Evolutionary conservation across 306 rosid species (phyloP).

Genomic region (Oemleria cerasiformis): DNA sequence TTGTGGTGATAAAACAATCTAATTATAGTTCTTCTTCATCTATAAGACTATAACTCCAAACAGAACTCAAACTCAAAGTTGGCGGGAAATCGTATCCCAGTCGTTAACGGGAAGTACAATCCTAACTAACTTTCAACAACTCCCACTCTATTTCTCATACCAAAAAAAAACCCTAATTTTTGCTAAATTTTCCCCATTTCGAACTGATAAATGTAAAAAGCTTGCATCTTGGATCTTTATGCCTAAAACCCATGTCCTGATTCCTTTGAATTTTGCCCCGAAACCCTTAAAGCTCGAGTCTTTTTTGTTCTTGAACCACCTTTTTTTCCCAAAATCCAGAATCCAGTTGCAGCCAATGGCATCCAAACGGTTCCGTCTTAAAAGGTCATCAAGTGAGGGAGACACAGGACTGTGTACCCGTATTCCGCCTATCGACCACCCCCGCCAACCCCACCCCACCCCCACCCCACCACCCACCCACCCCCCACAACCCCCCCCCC

Average conservation of each 20-base stretch:
- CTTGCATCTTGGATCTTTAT: background rate
- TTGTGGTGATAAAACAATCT: too few relatives aligned
- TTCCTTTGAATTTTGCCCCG: background rate
- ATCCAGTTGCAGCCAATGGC: conserved; percentile 6
- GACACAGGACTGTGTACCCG: background rate
- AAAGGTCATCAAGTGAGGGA: conserved; percentile 13
- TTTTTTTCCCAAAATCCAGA: background rate
- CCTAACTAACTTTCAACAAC: too few relatives aligned
- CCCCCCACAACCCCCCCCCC: too few relatives aligned
- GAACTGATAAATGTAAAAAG: background rate
- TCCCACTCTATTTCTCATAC: background rate
- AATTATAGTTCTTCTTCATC: too few relatives aligned
- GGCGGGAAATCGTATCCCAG: too few relatives aligned
- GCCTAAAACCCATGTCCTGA: background rate
- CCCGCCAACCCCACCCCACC: too few relatives aligned
- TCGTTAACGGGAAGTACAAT: too few relatives aligned
- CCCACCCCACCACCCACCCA: too few relatives aligned
- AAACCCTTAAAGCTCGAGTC: background rate
- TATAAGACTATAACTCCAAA: too few relatives aligned
- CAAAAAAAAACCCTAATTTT: conserved; percentile 1
- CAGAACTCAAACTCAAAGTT: too few relatives aligned
- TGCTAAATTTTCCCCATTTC: background rate
- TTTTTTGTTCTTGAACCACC: background rate
- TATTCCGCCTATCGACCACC: background rate
- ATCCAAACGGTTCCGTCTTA: background rate